Base-by-base conservation (phyloP, 2,329 filamentous ascomycete species). In the Graphiopsis chlorocephala region DNA sequence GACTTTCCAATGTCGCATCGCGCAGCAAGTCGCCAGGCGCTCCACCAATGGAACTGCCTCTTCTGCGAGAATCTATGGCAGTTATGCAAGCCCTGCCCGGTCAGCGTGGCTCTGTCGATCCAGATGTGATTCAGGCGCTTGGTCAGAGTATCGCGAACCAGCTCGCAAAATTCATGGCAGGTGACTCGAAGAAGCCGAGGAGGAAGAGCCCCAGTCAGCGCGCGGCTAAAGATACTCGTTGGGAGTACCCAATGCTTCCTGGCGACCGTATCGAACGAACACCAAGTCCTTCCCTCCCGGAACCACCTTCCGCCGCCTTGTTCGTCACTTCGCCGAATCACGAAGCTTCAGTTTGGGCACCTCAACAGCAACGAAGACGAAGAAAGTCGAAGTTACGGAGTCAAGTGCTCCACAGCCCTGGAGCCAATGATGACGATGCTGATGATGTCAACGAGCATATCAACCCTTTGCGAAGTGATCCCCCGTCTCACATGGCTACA, bases 101-200 rank as follows among this genome's bases (percentile, higher is more conserved):
- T 20, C 42, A 50, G n/a, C 12, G 17, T 33, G 48, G 35, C 14
- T 29, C 61, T 26, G 42, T 63, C 45, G 70, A 72, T 33, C 58
- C 70, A 11, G 67, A 71, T 15, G 70, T 69, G n/a, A 73, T 77
- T 45, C 67, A 76, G 58, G 70, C 71, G 12, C 68, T 78, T 12
- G 73, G 75, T 33, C 70, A 72, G 57, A 75, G 68, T 57, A 76
- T 77, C 48, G 76, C 75, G 10, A 70, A 71, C 20, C 73, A 76
- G 61, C 71, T 78, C 57, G 72, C 74, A 3, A 65, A 72, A 25
- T 71, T 74, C 48, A 74, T 77, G 65, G 61, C 66, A 17, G 62
- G 63, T 12, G 57, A 55, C 23, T 45, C 67, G 47, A 65, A 57
- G 56, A 66, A 63, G 33, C 68, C 69, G 64, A 67, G 58, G 66